Conservation (phyloP, 345 rosid species). For the Gossypium ekmanianum region DNA sequence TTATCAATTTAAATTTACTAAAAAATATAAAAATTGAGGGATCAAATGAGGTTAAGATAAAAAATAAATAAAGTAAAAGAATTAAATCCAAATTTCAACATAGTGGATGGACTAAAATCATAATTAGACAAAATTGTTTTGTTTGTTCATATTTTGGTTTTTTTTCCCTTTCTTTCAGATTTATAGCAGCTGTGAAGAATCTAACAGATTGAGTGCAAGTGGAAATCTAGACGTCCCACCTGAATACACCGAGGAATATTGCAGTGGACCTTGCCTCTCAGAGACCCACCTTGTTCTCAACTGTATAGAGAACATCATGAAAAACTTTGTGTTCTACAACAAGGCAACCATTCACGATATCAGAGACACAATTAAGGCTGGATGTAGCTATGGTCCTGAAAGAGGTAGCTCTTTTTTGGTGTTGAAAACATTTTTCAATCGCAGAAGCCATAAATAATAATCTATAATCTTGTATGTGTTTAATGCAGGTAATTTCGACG, state of each 20-base stretch:
- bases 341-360: constrained; percentile 58
- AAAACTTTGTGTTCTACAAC: constrained; percentile 63
- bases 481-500: constrained; percentile 64
- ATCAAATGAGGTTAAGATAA: too few relatives aligned
- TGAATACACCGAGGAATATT: constrained; percentile 42
- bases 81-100: too few relatives aligned
- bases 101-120: too few relatives aligned
- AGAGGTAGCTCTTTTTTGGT: constrained; percentile 42
- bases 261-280: constrained; percentile 68
- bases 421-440: neutral
- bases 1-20: too few relatives aligned
- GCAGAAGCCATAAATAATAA: neutral
- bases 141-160: neutral
- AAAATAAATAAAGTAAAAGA: too few relatives aligned
- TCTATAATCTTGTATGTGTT: neutral
- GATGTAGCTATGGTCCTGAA: constrained; percentile 70
- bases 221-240: constrained; percentile 60
- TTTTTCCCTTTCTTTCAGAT: constrained; percentile 32
- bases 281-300: constrained; percentile 71
- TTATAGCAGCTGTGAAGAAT: constrained; percentile 61
- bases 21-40: too few relatives aligned
- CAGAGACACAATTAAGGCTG: constrained; percentile 58
- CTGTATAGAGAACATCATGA: constrained; percentile 56
- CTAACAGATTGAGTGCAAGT: constrained; percentile 55
- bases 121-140: neutral